Evolutionary conservation across 805 yeast genomes (phyloP), one percentile per base, ranked within the genome.

Genomic region (Suhomyces sp.): DNA sequence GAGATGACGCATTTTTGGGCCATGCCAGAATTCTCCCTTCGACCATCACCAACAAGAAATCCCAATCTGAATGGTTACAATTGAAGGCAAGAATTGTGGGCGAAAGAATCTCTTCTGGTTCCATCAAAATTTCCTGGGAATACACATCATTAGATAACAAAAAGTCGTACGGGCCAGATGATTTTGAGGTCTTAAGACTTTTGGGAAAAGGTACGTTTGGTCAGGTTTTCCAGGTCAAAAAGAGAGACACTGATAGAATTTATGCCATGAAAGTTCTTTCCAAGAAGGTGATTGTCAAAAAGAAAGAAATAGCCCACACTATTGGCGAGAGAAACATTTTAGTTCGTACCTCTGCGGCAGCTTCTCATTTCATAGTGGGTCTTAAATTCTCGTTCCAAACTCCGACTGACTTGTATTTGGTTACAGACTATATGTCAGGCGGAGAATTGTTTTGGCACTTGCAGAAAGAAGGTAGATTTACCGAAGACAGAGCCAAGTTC

Each of bases 151-250:
- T 83, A 35, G 84, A 88, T 19, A 76, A 83, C 48, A 87, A 88
- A 68, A 83, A 84, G 61, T 89, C 87, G 60, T 89, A 87, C 65
- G 97, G 97, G 0, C 99, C 99, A 5, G 87, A 86, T 49, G 98
- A 94, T 71, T 94, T 94, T 70, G 97, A 92, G 68, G 90, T 93
- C 15, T 81, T 94, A 62, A 80, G 97, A 64, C 77, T 93, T 50
- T 77, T 93, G 56, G 99, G 99, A 56, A 91, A 90, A 67, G 99
- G 99, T 51, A 94, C 98, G 1, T 93, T 93, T 77, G 99, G 99
- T 31, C 97, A 90, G 74, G 99, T 93, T 36, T 94, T 87, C 72
- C 99, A 94, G 74, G 99, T 94, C 44, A 85, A 87, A 57, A 94
- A 93, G 79, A 81, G 80, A 60, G 98, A 94, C 67, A 90, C 96